These are phyloP conservation scores for Ettlia oleoabundans DNA, from an alignment of 139 green algal species.

Conservation along the genomic window DNA sequence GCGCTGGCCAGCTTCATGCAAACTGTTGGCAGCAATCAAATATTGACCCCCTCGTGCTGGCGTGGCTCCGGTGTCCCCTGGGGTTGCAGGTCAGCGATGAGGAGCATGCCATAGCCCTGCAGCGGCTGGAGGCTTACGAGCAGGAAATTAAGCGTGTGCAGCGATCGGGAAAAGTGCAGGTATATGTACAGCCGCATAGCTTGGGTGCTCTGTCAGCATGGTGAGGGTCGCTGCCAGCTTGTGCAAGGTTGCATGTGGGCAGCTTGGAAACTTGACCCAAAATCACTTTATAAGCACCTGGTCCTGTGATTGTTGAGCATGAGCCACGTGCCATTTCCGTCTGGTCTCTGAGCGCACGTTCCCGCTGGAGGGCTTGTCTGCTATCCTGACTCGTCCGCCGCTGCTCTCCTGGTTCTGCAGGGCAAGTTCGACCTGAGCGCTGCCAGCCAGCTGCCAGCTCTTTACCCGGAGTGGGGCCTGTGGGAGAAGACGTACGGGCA, in stretches of 20 bases:
- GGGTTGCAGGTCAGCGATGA: slow-evolving; percentile 13
- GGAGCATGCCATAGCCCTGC: neutral
- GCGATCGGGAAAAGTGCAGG: neutral
- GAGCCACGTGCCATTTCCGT: too few species aligned
- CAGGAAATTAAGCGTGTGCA: neutral
- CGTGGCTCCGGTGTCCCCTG: too few species aligned
- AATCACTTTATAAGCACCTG: too few species aligned
- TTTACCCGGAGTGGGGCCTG: slow-evolving; percentile 6
- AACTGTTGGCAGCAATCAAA: too few species aligned
- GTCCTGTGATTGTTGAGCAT: too few species aligned
- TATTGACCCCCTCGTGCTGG: too few species aligned
- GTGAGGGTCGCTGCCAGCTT: too few species aligned
- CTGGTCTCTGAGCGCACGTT: too few species aligned
- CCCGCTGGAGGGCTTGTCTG: neutral
- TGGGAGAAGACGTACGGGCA: slow-evolving; percentile 47
- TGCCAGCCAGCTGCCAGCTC: neutral
- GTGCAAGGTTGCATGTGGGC: too few species aligned
- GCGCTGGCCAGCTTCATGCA: too few species aligned
- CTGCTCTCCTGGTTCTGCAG: neutral
- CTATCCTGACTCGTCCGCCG: neutral
- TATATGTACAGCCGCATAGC: neutral
- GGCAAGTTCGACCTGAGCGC: slow-evolving; percentile 20
- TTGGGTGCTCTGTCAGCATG: neutral
- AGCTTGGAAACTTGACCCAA: too few species aligned
- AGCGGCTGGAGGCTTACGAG: slow-evolving; percentile 11